Base-by-base conservation (phyloP, 1,284 basidiomycete genomes). In the Xerocomus minutiporus region DNA sequence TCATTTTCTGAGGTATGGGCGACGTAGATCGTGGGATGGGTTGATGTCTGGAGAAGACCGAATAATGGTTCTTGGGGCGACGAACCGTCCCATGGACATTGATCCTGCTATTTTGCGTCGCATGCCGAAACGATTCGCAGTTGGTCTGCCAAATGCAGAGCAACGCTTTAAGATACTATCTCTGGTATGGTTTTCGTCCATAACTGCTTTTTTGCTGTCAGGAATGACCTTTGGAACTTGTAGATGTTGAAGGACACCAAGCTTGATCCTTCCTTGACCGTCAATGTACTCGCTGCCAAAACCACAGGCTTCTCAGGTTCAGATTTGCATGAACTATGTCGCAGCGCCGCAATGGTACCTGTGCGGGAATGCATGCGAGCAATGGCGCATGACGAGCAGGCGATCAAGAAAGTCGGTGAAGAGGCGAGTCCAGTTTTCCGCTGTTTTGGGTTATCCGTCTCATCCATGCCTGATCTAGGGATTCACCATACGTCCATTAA, bases 111-210 rank as follows among this genome's bases (percentile, higher is more conserved):
- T 98, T 63, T 79, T 98, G 5, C 83, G 96, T 28, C 86, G 96
- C 34, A 93, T 99, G 93, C 97, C 97, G 0, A 98, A 97, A 71
- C 88, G 95, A n/a, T 99, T 97, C 68, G 82, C 91, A 1, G 84
- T 99, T 54, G 78, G 83, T 8, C 76, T 98, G 25, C 97, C 97
- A 1, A 86, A 90, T 59, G 67, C 75, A 5, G 80, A 86, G 13
- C 95, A 98, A 66, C 82, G 97, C 31, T 74, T 84, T 51, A 94
- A 91, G 71, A 99, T 99, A 57, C 79, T 99, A n/a, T 74, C 73
- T 1, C 75, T 99, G 55, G 93, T 96, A 70, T 59, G 77, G 60
- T 35, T 29, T 38, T 12, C 28, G 15, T 34, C 48, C 6, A n/a
- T 15, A 28, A 25, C 47, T 5, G 40, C n/a, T 17, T 11, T n/a